Base-by-base conservation (phyloP, 169 alveolate genomes). In the Plasmodium inui region DNA sequence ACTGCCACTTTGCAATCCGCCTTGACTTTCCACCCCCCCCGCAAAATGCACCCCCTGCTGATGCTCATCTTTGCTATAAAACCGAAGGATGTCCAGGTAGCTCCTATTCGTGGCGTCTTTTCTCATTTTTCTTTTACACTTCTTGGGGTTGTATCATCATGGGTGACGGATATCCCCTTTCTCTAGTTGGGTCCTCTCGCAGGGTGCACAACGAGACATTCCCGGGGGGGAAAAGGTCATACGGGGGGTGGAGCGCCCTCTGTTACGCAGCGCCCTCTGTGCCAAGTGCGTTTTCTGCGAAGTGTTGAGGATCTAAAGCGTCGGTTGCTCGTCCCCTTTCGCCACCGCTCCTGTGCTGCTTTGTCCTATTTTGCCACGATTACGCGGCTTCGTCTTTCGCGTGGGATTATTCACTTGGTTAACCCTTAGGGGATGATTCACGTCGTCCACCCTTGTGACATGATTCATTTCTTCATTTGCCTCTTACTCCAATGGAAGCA, bases 61-160 rank as follows among this genome's bases (percentile, higher is more conserved):
- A 50, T 46, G 2, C 26, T 85, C 93, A 85, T 85, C 83, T 37
- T 85, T 73, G 67, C 83, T 85, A 12, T 85, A 85, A 53, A 73
- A 85, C 78, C 57, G 74, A n/a, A 85, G 44, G 2, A 85, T 85
- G 19, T 85, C 93, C 50, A 85, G 46, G 61, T 85, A 85, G 28
- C 85, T 85, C 67, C 78, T 85, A 46, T 37, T 50, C 22, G 19
- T 12, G 44, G 26, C 41, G n/a, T 83, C 37, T 9, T 39, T 71
- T 8, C 22, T 79, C 92, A 83, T 83, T 19, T 85, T 73, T 34
- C 37, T 34, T 74, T 73, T 73, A 44, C 26, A 4, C 46, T 82
- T 28, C 7, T 50, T 22, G 84, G 26, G 44, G 8, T n/a, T 9
- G 34, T 78, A 0, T 81, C 53, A 17, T 1, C n/a, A 61, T n/a